phyloP scores from a whole-genome alignment of 1,139 yeast genomes.

The Hemisphaericaspora lyxosophila region DNA sequence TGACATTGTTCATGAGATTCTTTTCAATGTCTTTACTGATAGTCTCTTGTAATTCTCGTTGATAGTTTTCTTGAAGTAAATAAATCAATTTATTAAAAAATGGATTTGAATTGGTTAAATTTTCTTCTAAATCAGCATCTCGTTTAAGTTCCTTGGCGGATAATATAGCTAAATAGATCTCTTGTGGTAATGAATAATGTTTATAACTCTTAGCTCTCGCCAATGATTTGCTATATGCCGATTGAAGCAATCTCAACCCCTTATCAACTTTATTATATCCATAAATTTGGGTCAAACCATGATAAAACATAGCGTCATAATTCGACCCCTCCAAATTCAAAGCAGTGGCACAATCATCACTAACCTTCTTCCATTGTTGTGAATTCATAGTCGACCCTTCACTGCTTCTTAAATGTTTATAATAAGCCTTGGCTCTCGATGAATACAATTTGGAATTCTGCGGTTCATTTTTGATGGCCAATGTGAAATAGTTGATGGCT shows the following conservation, averaged over 20 bases:
- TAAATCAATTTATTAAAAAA: conserved; percentile 24
- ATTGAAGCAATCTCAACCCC: conserved; percentile 26
- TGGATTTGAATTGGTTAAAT: conserved; percentile 21
- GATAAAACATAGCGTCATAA: conserved; percentile 25
- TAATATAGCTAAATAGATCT: conserved; percentile 21
- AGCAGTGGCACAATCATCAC: conserved; percentile 31
- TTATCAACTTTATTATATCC: conserved; percentile 21
- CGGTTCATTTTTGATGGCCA: conserved; percentile 17
- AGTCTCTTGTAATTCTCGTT: conserved; percentile 15
- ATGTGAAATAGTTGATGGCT: conserved; percentile 20
- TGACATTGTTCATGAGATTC: conserved; percentile 19
- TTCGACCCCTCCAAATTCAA: conserved; percentile 22
- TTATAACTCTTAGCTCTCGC: conserved; percentile 20
- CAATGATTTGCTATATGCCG: conserved; percentile 31
- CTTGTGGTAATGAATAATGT: conserved; percentile 20
- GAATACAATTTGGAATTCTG: conserved; percentile 15
- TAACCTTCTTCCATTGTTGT: conserved; percentile 19
- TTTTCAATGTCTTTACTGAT: conserved; percentile 14
- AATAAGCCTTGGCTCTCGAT: conserved; percentile 20
- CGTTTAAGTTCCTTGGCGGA: conserved; percentile 15
- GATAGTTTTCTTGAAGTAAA: conserved; percentile 22
- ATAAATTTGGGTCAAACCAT: conserved; percentile 27
- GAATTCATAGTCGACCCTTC: conserved; percentile 5
- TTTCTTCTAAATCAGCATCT: conserved; percentile 20
- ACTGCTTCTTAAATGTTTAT: conserved; percentile 9